These are phyloP conservation scores for Brassica rapa DNA, from an alignment of 345 rosid species.

Conservation along the genomic window DNA sequence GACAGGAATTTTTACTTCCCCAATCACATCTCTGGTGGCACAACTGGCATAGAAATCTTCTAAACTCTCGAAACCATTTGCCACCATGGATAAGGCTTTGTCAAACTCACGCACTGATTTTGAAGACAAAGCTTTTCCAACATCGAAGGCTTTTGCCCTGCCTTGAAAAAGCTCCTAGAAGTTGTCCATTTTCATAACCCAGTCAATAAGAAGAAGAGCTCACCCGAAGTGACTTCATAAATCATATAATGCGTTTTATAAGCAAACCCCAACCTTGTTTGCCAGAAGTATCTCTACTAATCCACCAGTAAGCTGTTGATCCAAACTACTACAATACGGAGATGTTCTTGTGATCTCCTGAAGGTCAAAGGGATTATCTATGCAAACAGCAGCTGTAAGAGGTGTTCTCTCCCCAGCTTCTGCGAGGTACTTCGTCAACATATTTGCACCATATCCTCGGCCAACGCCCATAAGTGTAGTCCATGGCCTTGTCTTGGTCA, in stretches of 20 bases:
- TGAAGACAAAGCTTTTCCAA: slow-evolving; percentile 73
- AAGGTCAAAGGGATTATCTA: slow-evolving; percentile 90
- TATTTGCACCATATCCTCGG: slow-evolving; percentile 89
- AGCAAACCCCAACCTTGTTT: slow-evolving; percentile 67
- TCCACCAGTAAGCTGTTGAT: slow-evolving; percentile 69
- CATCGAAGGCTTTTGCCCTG: slow-evolving; percentile 73
- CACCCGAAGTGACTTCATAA: slow-evolving; percentile 4
- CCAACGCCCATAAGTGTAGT: slow-evolving; percentile 83
- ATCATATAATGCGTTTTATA: slow-evolving; percentile 6
- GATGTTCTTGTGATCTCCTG: slow-evolving; percentile 78
- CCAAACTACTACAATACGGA: slow-evolving; percentile 51
- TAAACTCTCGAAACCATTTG: slow-evolving; percentile 72
- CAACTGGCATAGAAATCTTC: slow-evolving; percentile 79
- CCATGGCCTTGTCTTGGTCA: slow-evolving; percentile 88
- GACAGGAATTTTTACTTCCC: slow-evolving; percentile 84
- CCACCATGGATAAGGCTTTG: slow-evolving; percentile 80
- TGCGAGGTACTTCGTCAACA: slow-evolving; percentile 84
- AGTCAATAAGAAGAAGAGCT: slow-evolving; percentile 27
- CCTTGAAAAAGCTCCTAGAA: slow-evolving; percentile 87
- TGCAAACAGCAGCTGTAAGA: slow-evolving; percentile 82
- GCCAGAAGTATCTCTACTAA: slow-evolving; percentile 67
- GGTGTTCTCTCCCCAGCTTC: slow-evolving; percentile 89
- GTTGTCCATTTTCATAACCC: slow-evolving; percentile 32
- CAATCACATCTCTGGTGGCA: slow-evolving; percentile 67
- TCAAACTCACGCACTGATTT: slow-evolving; percentile 92